Evolutionary conservation across 2,329 filamentous ascomycete genomes (phyloP).

Genomic region (Hypoxylon sp.): DNA sequence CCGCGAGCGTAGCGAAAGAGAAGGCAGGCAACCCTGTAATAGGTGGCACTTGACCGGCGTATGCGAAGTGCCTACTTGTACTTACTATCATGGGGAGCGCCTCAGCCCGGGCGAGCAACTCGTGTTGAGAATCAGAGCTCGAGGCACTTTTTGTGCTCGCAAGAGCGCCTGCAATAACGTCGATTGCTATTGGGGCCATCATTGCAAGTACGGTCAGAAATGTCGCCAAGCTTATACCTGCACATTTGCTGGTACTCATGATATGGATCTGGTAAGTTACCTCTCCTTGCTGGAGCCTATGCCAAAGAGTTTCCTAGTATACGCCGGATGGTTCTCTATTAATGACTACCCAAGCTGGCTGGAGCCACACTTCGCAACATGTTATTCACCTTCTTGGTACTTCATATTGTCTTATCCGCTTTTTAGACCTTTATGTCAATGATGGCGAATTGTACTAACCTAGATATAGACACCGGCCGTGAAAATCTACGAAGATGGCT

Average conservation of each 20-base stretch:
- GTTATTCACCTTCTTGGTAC: not conserved
- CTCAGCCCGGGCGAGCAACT: conserved; percentile 26
- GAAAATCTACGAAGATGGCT: conserved; percentile 35
- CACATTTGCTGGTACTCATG: conserved; percentile 16
- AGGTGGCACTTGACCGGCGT: conserved; percentile 22
- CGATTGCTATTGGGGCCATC: conserved; percentile 36
- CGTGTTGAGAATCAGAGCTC: conserved; percentile 18
- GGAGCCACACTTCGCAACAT: not conserved
- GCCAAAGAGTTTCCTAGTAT: not conserved
- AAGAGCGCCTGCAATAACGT: conserved; percentile 8
- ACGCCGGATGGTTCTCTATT: not conserved
- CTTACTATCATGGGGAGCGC: conserved; percentile 31
- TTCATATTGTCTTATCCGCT: not conserved
- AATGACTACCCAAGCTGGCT: not conserved
- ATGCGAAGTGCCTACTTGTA: conserved; percentile 26
- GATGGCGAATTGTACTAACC: conserved; percentile 5
- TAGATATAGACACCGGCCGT: conserved; percentile 26
- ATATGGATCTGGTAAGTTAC: conserved; percentile 29
- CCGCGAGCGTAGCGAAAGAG: conserved; percentile 17
- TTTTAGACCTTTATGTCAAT: not conserved
- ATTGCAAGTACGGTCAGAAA: conserved; percentile 32
- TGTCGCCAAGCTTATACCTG: conserved; percentile 15
- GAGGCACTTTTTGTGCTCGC: conserved; percentile 6
- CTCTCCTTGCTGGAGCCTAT: not conserved
- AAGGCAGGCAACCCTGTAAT: conserved; percentile 31